Percentiles rank a stretch among this genome's conserved stretches.
Conservation (phyloP, 768 basidiomycete genomes). For the Termitomyces sp. region DNA sequence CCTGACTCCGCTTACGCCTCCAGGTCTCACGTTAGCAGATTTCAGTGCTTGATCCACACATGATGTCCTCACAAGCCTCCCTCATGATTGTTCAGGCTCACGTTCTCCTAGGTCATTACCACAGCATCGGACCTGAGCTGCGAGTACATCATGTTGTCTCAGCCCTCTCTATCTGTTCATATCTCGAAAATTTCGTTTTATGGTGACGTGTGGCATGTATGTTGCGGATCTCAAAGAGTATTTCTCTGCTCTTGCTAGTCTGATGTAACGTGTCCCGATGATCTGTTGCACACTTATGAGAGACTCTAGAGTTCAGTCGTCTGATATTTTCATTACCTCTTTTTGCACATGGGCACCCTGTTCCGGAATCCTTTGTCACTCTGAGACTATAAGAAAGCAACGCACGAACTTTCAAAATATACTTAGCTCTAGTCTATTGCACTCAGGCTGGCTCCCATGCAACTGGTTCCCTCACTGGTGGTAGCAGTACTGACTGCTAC, state of each 20-base stretch:
- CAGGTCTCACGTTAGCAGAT: background rate
- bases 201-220: background rate
- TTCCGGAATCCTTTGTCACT: background rate
- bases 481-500: slow-evolving; percentile 8
- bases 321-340: background rate
- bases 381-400: background rate
- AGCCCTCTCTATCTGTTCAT: background rate
- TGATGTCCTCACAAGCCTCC: slow-evolving; percentile 1
- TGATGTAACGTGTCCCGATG: background rate
- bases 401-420: background rate
- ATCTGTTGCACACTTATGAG: background rate
- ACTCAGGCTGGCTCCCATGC: background rate
- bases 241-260: background rate
- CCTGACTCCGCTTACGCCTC: background rate
- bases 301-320: background rate
- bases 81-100: background rate
- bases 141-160: background rate
- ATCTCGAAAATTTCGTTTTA: background rate
- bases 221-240: slow-evolving; percentile 1
- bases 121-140: background rate
- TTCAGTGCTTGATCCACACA: background rate
- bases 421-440: no score
- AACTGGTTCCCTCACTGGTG: background rate
- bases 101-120: background rate
- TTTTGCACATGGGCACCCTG: background rate